Evolutionary conservation across 306 rosid genomes (phyloP).

Genomic region (Castanea mollissima): DNA sequence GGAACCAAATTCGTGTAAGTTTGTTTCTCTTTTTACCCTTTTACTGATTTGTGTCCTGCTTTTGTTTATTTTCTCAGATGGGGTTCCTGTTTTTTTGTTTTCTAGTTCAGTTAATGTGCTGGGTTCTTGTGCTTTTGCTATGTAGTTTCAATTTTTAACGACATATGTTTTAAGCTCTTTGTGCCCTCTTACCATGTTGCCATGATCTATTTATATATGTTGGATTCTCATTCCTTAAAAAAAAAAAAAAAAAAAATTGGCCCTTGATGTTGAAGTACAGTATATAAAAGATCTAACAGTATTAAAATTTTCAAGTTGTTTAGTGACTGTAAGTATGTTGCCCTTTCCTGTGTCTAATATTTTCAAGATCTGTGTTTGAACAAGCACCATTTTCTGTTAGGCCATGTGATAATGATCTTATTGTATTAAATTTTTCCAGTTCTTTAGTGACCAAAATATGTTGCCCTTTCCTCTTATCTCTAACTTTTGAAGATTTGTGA

Average conservation of each 20-base stretch:
- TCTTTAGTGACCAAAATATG: neutral
- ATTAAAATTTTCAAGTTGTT: neutral
- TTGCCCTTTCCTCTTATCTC: neutral
- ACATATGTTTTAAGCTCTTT: neutral
- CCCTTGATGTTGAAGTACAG: neutral
- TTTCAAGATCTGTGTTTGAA: neutral
- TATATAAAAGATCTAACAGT: neutral
- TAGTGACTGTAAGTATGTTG: neutral
- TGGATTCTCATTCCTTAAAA: neutral
- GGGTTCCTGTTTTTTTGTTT: constrained; percentile 5
- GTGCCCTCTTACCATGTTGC: neutral
- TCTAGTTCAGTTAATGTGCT: neutral
- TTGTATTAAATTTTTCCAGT: neutral
- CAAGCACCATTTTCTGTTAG: neutral
- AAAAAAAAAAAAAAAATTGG: neutral
- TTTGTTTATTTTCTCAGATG: neutral
- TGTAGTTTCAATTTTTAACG: neutral
- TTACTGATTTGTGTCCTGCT: neutral
- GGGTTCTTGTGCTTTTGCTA: neutral
- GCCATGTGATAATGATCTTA: neutral
- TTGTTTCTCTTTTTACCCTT: neutral
- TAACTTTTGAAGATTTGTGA: neutral
- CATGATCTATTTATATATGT: neutral
- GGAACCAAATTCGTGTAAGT: constrained; percentile 56
- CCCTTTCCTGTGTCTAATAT: constrained; percentile 6